Percentiles rank a stretch among this genome's conserved stretches.
Evolutionary conservation across 1,284 basidiomycete genomes (phyloP).

Genomic region (Trichosporon inkin): DNA sequence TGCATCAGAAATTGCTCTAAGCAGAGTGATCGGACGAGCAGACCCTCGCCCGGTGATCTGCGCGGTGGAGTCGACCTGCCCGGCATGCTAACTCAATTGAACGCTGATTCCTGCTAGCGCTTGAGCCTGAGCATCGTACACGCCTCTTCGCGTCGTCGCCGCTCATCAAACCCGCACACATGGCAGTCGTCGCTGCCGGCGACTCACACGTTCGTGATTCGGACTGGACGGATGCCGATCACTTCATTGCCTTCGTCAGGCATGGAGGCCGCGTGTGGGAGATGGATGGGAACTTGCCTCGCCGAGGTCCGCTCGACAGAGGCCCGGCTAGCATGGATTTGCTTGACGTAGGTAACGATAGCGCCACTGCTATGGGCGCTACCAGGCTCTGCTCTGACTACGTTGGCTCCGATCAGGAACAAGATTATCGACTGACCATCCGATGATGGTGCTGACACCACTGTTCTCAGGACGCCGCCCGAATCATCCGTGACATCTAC

Average conservation of each 20-base stretch:
- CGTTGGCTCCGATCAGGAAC: not conserved
- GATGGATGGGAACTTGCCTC: constrained; percentile 27
- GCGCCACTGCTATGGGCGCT: not conserved
- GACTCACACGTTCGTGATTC: constrained; percentile 19
- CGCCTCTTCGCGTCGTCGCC: constrained; percentile 17
- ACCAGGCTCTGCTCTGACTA: not conserved
- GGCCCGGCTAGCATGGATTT: constrained; percentile 17
- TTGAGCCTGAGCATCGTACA: constrained; percentile 10
- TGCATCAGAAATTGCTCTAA: too few species aligned
- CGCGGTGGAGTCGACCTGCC: not conserved
- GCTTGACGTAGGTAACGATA: constrained; percentile 12
- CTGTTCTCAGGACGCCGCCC: constrained; percentile 22
- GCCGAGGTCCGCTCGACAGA: constrained; percentile 24
- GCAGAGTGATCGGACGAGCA: too few species aligned
- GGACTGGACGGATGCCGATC: constrained; percentile 29
- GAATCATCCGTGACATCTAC: constrained; percentile 25
- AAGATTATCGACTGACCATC: not conserved
- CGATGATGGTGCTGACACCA: not conserved
- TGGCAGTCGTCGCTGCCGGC: constrained; percentile 20
- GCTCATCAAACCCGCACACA: constrained; percentile 24
- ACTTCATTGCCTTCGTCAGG: constrained; percentile 25
- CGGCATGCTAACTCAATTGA: not conserved
- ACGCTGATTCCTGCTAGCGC: not conserved
- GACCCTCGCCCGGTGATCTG: not conserved
- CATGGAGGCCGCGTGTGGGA: constrained; percentile 20